Conservation (phyloP, 2,329 filamentous ascomycete species). For the Mycosphaerelloides madeirae region DNA sequence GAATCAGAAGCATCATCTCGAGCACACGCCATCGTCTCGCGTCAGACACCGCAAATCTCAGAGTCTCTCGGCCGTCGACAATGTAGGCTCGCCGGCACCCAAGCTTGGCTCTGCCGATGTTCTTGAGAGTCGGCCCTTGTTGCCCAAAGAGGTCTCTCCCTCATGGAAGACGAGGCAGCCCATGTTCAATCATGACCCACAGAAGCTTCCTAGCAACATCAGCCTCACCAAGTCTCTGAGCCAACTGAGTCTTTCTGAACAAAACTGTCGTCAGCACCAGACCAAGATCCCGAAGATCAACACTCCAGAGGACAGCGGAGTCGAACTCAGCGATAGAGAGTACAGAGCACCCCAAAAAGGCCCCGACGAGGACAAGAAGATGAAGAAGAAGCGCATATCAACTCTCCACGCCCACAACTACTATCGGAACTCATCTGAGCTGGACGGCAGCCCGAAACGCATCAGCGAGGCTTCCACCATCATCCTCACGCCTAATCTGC, state of each 20-base stretch:
- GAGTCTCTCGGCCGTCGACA: conserved; percentile 10
- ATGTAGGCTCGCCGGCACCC: conserved; percentile 3
- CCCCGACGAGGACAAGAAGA: conserved; percentile 1
- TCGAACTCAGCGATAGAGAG: conserved; percentile 10
- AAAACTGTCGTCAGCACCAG: neutral
- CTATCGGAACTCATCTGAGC: conserved; percentile 13
- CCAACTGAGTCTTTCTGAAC: neutral
- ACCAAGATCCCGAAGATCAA: conserved; percentile 7
- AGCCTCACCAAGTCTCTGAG: neutral
- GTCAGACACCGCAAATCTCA: conserved; percentile 6
- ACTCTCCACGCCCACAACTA: conserved; percentile 22
- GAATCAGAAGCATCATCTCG: neutral
- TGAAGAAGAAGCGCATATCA: conserved; percentile 13
- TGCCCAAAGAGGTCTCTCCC: conserved; percentile 2
- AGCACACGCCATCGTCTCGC: neutral
- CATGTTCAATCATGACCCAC: conserved; percentile 5
- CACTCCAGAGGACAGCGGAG: neutral
- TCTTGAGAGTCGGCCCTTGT: conserved; percentile 12
- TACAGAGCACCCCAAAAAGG: conserved; percentile 1
- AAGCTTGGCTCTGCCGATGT: conserved; percentile 3
- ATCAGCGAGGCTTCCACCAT: conserved; percentile 11
- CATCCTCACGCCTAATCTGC: conserved; percentile 11
- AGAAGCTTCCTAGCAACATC: conserved; percentile 2
- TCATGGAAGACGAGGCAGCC: conserved; percentile 1
- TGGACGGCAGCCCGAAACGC: neutral